These are phyloP conservation scores for Phytopythium litorale DNA, from an alignment of 352 stramenopile genomes.

Conservation along the genomic window DNA sequence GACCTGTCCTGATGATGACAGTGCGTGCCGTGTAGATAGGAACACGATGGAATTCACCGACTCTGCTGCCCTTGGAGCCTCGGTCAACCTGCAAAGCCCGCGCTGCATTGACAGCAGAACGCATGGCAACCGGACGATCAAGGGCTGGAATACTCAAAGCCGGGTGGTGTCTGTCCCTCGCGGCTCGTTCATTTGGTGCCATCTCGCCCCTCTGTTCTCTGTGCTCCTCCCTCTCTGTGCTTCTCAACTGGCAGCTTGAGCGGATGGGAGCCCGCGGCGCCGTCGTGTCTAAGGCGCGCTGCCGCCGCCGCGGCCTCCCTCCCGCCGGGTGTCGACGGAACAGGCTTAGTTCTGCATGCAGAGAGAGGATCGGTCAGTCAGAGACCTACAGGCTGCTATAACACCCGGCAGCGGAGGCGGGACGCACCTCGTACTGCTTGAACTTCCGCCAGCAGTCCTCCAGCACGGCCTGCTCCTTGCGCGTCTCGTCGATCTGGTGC, in stretches of 20 bases:
- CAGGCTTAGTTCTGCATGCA: background rate
- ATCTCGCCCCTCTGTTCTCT: background rate
- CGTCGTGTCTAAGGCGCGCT: conserved; percentile 7
- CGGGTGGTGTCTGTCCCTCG: background rate
- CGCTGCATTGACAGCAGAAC: background rate
- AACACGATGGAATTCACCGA: background rate
- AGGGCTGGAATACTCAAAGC: background rate
- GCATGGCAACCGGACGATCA: background rate
- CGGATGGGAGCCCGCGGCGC: background rate
- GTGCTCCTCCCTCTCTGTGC: background rate
- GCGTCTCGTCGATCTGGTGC: conserved; percentile 80
- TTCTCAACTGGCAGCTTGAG: background rate
- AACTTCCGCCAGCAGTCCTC: conserved; percentile 82
- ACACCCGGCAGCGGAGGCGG: background rate
- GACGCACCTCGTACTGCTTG: conserved; percentile 50
- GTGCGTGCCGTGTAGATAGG: background rate
- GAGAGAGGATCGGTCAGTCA: background rate
- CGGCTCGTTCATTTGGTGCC: conserved; percentile 1
- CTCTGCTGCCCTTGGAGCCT: background rate
- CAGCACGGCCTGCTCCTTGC: conserved; percentile 84
- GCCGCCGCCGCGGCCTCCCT: background rate
- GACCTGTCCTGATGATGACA: no score
- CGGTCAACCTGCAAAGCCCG: background rate
- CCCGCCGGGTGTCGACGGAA: background rate
- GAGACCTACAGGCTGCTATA: no score